A percentile compares a stretch with the other conserved stretches of the same genome.
Conservation (phyloP, 768 basidiomycete species). For the Dendrothele bispora region DNA sequence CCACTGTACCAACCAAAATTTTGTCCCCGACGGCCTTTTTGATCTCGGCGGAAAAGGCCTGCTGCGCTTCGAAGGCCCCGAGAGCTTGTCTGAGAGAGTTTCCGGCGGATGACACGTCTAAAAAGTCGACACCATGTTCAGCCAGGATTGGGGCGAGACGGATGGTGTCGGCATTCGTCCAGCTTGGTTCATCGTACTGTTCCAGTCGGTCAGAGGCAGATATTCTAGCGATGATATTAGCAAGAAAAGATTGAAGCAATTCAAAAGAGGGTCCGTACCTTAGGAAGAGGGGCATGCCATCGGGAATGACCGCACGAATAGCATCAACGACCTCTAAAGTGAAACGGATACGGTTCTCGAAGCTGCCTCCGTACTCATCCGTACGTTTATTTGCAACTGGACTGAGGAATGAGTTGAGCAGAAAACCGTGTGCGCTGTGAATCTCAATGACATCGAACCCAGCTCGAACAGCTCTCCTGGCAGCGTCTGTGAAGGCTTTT, state of each 20-base stretch:
- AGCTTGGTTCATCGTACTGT: conserved; percentile 58
- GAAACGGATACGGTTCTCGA: conserved; percentile 70
- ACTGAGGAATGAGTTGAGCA: conserved; percentile 57
- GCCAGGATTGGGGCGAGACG: conserved; percentile 57
- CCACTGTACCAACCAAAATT: conserved; percentile 47
- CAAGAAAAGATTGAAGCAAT: neutral
- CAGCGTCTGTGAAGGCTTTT: conserved; percentile 51
- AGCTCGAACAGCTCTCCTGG: conserved; percentile 52
- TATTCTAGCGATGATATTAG: conserved; percentile 36
- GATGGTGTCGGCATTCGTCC: conserved; percentile 72
- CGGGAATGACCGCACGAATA: conserved; percentile 58
- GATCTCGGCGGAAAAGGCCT: conserved; percentile 53
- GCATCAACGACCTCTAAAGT: conserved; percentile 64
- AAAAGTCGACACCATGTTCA: conserved; percentile 70
- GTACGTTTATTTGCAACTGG: conserved; percentile 62
- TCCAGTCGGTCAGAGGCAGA: conserved; percentile 78
- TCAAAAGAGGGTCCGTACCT: conserved; percentile 37
- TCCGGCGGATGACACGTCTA: conserved; percentile 74
- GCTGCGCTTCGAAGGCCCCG: conserved; percentile 43
- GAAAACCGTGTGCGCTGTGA: conserved; percentile 65
- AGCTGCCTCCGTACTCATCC: conserved; percentile 69
- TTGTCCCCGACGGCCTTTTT: conserved; percentile 32
- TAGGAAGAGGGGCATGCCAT: conserved; percentile 68
- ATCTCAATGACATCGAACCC: conserved; percentile 66
- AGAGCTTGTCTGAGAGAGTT: conserved; percentile 43